phyloP scores from a whole-genome alignment of 176 grass and related monocot species.

The Themeda triandra region DNA sequence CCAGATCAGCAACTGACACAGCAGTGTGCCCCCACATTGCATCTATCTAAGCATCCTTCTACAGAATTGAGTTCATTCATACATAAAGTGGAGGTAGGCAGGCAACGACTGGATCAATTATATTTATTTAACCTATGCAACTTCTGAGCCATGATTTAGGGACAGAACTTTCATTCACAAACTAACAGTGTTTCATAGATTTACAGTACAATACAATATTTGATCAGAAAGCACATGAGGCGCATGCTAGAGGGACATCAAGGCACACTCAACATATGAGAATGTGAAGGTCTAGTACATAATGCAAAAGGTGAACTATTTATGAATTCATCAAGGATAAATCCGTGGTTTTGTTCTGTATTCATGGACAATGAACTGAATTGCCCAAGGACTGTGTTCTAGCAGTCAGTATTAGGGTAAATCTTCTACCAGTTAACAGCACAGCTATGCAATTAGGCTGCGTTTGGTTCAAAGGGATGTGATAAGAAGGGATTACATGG shows the following conservation, averaged over 20 bases:
- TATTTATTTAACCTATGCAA: not conserved
- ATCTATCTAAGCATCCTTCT: not conserved
- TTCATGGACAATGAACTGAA: not conserved
- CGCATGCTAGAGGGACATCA: not conserved
- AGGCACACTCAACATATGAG: not conserved
- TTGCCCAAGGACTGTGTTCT: not conserved
- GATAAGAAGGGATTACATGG: not conserved
- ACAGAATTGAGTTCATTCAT: not conserved
- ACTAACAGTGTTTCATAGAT: not conserved
- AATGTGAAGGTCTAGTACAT: not conserved
- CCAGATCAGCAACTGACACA: not conserved
- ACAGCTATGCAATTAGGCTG: not conserved
- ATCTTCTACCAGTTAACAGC: not conserved
- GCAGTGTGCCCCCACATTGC: not conserved
- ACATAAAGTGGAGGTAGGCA: not conserved
- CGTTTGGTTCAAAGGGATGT: not conserved
- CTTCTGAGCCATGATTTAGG: not conserved
- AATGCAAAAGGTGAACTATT: not conserved
- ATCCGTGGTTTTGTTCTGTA: not conserved
- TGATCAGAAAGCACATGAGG: not conserved
- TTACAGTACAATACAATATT: not conserved
- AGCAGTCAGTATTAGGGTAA: not conserved
- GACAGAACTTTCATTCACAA: not conserved
- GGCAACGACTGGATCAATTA: not conserved
- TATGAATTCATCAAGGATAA: not conserved